A percentile compares a stretch with the other conserved stretches of the same genome.
Conservation (phyloP, 2,329 filamentous ascomycete genomes). For the Cladorrhinum sp. region DNA sequence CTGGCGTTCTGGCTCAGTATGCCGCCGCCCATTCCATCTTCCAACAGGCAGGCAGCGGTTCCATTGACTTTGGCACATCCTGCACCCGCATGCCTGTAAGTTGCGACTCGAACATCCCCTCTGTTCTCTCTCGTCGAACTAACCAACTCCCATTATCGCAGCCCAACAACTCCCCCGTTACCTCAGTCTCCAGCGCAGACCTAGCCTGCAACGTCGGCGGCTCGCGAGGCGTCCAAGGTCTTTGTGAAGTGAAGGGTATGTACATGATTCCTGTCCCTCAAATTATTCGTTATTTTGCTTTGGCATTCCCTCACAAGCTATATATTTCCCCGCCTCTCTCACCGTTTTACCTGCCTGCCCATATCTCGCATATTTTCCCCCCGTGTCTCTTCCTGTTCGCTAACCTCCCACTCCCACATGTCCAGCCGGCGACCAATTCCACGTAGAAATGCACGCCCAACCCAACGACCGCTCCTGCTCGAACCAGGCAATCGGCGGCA, state of each 20-base stretch:
- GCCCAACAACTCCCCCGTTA: slow-evolving; percentile 46
- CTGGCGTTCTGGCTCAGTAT: slow-evolving; percentile 15
- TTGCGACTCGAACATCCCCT: too few relatives aligned
- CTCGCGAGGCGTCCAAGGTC: slow-evolving; percentile 32
- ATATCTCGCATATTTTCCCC: neutral
- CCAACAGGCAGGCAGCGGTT: slow-evolving; percentile 20
- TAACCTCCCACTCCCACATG: neutral
- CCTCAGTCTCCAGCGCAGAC: slow-evolving; percentile 38
- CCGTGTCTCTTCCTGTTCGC: too few relatives aligned
- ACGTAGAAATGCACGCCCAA: slow-evolving; percentile 52
- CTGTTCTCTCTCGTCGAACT: too few relatives aligned
- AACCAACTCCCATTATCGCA: too few relatives aligned
- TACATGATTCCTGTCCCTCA: too few relatives aligned
- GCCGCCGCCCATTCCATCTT: slow-evolving; percentile 21
- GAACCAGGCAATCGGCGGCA: slow-evolving; percentile 51
- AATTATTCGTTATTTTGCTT: too few relatives aligned
- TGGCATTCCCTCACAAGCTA: too few relatives aligned
- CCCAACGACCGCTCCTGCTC: slow-evolving; percentile 41
- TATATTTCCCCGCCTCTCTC: neutral
- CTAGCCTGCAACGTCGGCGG: slow-evolving; percentile 44
- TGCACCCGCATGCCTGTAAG: slow-evolving; percentile 24
- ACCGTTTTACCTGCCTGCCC: too few relatives aligned
- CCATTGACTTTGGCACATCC: slow-evolving; percentile 18
- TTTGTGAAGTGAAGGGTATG: slow-evolving; percentile 28
- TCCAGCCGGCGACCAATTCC: slow-evolving; percentile 44